These are phyloP conservation scores for Trametes meyenii DNA, from an alignment of 768 basidiomycete species.

Conservation along the genomic window DNA sequence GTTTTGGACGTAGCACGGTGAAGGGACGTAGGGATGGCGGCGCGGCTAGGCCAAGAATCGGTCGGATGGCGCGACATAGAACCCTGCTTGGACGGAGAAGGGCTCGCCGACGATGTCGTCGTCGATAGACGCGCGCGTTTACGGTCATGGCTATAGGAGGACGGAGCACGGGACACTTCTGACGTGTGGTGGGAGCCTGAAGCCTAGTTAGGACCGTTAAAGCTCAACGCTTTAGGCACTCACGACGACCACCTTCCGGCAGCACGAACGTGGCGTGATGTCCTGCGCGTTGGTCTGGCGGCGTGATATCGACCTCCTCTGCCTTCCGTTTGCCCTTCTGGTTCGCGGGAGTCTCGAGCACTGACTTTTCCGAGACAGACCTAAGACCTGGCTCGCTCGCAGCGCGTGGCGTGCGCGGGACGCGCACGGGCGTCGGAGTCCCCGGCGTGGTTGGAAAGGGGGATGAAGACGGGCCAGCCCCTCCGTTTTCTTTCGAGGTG, in stretches of 20 bases:
- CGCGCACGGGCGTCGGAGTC: conserved; percentile 4
- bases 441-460: conserved; percentile 15
- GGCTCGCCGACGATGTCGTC: conserved; percentile 37
- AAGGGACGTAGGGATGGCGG: conserved; percentile 8
- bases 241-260: conserved; percentile 58
- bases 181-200: conserved; percentile 34
- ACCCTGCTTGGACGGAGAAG: conserved; percentile 42
- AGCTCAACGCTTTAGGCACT: conserved; percentile 35
- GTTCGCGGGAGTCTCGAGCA: conserved; percentile 30
- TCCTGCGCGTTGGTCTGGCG: conserved; percentile 59
- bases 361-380: conserved; percentile 28
- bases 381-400: conserved; percentile 31
- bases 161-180: conserved; percentile 61
- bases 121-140: conserved; percentile 68
- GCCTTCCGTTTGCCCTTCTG: conserved; percentile 72
- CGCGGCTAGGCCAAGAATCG: conserved; percentile 30
- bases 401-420: conserved; percentile 24
- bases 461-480: conserved; percentile 27
- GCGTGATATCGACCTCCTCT: conserved; percentile 70
- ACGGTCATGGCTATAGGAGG: conserved; percentile 58
- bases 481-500: conserved; percentile 25
- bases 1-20: conserved; percentile 20
- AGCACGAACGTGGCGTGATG: conserved; percentile 65
- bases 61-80: conserved; percentile 40
- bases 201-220: conserved; percentile 1